Base-by-base conservation (phyloP, 2,329 filamentous ascomycete genomes). In the Fusarium protoensiforme region DNA sequence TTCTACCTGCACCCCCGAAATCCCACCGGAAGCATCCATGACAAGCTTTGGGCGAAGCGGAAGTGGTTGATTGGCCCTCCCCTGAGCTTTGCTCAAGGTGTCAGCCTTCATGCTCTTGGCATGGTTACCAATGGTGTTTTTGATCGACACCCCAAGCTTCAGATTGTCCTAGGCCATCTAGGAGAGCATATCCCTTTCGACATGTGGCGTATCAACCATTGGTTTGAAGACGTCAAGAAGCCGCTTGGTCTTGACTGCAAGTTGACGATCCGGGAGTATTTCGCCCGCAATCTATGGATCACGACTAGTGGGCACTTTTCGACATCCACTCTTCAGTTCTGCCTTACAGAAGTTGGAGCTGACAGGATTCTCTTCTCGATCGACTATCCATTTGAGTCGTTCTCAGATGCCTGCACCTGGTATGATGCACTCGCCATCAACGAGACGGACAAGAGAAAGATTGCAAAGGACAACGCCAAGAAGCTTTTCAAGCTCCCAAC, bases 1-100 rank as follows among this genome's bases (percentile, higher is more conserved):
- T 85, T 92, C 57, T 92, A 92, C 75, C 83, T 92, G 1, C 91
- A 92, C 78, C 91, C 90, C 0, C 83, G 87, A 56, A 86, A 87
- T 71, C 88, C 90, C 2, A 88, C 87, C 0, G 89, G 89, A 8
- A 84, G 83, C 20, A 85, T 90, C 63, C 83, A 88, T 73, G 87
- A 91, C 6, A 88, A 88, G 75, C 84, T 91, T 27, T 92, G 87
- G 84, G 86, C 86, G 2, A 84, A 90, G 73, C 84, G 89, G 24
- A 87, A 87, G 76, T 92, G 86, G 85, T 85, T 92, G 31, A 81
- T 91, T 51, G 90, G 90, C 0, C 88, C 89, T 1, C 88, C 89
- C 0, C 83, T 90, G 8, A 86, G 84, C 63, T 91, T 91, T 58
- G 88, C 89, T 4, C 86, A 90, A 1, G 89, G 87, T 7, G 88